These are phyloP conservation scores for Colletotrichum truncatum DNA, from an alignment of 2,329 filamentous ascomycete species.

Conservation along the genomic window DNA sequence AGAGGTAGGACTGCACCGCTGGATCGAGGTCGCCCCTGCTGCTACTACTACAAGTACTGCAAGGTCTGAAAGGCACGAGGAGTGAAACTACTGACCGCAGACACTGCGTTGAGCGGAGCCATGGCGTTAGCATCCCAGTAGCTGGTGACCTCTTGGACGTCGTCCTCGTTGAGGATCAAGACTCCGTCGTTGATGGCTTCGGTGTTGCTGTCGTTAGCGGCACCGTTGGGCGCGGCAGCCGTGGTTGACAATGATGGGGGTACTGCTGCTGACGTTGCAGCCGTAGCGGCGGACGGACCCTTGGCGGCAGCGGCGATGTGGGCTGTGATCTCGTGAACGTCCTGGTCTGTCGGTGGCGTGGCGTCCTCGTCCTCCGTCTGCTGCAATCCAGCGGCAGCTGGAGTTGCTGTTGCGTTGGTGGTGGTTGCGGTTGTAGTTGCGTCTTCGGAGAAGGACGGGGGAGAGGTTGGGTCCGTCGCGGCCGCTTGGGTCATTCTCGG, in stretches of 20 bases:
- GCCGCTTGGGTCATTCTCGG: conserved; percentile 34
- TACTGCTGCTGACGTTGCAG: conserved; percentile 8
- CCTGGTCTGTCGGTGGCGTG: conserved; percentile 26
- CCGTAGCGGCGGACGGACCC: conserved; percentile 21
- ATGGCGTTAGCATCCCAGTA: conserved; percentile 69
- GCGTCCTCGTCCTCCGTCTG: conserved; percentile 1
- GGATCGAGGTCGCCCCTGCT: neutral
- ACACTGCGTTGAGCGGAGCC: conserved; percentile 63
- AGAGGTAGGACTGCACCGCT: neutral
- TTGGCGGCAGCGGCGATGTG: conserved; percentile 30
- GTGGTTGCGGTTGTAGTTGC: conserved; percentile 7
- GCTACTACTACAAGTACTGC: neutral
- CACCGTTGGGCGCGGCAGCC: conserved; percentile 7
- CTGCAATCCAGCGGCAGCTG: conserved; percentile 17
- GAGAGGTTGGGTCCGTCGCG: conserved; percentile 31
- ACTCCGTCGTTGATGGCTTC: neutral
- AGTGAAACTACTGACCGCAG: conserved; percentile 55
- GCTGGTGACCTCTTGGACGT: conserved; percentile 49
- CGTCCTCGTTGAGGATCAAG: conserved; percentile 20
- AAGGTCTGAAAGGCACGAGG: neutral
- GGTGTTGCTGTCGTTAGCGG: conserved; percentile 17
- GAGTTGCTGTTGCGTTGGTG: conserved; percentile 1
- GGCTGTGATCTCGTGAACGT: conserved; percentile 30
- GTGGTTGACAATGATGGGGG: too few species aligned
- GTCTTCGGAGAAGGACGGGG: conserved; percentile 29